A percentile compares a stretch with the other conserved stretches of the same genome.
These are phyloP conservation scores for Mallotus nudiflorus DNA, from an alignment of 345 rosid genomes.

Conservation along the genomic window DNA sequence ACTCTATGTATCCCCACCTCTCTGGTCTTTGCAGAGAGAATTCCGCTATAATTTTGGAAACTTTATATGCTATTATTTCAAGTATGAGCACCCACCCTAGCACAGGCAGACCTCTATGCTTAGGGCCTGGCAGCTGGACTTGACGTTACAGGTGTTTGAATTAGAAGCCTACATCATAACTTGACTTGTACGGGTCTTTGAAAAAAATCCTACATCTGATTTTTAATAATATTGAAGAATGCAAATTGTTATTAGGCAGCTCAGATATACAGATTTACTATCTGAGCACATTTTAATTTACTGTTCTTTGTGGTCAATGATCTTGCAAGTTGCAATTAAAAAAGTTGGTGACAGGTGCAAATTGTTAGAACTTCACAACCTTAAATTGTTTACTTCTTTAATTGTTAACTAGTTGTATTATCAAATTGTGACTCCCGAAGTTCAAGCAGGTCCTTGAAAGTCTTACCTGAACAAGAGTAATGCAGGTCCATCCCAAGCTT, in stretches of 20 bases:
- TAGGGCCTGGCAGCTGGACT: not conserved
- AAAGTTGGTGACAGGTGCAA: not conserved
- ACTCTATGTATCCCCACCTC: too few relatives aligned
- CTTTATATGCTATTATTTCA: not conserved
- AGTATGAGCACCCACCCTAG: not conserved
- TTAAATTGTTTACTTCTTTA: not conserved
- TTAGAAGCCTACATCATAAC: too few relatives aligned
- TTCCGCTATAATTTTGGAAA: too few relatives aligned
- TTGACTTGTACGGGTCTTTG: too few relatives aligned
- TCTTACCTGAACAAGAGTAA: conserved; percentile 89
- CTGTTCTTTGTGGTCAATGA: not conserved
- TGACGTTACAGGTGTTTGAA: too few relatives aligned
- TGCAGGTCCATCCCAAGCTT: conserved; percentile 99
- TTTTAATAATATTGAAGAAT: not conserved
- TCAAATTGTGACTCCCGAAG: not conserved
- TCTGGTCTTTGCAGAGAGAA: too few relatives aligned
- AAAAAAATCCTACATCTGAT: too few relatives aligned
- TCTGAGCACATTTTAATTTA: not conserved
- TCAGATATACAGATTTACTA: not conserved
- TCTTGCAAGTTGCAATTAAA: not conserved
- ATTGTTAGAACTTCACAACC: not conserved
- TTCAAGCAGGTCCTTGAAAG: conserved; percentile 9
- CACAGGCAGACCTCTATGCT: not conserved
- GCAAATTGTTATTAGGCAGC: not conserved
- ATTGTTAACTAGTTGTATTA: not conserved